Evolutionary conservation across 192 early-diverging fungal genomes (phyloP), one percentile per base, ranked within the genome.

Genomic region (Coemansia sp.): DNA sequence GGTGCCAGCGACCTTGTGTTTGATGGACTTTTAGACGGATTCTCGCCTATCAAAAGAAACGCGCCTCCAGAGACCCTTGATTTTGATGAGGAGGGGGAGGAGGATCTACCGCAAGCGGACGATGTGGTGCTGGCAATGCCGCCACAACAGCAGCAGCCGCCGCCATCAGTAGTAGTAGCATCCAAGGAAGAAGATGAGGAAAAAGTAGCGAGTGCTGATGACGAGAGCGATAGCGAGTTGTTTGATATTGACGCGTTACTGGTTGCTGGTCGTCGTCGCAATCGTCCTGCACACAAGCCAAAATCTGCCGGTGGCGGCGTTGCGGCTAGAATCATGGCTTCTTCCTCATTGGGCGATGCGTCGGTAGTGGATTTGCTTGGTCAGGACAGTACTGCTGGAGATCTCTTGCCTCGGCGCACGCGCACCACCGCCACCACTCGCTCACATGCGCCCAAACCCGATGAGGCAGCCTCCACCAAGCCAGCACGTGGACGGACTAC

Each of bases 31-130:
- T 61, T 78, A n/a, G 76, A 65, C 27, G 70, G 70, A 12, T 54
- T 78, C 29, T 78, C 76, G 66, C 76, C 76, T 4, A 78, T 78
- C 38, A 72, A 62, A 43, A 39, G 36, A 3, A 67, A 57, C 15
- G 47, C 60, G 12, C 72, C 66, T 20, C 46, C 38, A 15, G 54
- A 62, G 51, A 47, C 11, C 43, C 39, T 38, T 4, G 65, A 59
- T 3, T 38, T 60, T 31, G 64, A 64, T 3, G 31, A 17, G 2
- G 64, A 59, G 2, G 9, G 22, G 39, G 11, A 32, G 32, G 54
- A 53, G 27, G 57, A 20, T 3, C 12, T 62, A 59, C 41, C 51
- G 8, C 40, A 39, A 29, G 20, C 54, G 2, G 39, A 46, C 4
- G 64, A 56, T 14, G 20, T 65, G 10, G 25, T 65, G 27, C 14